Base-by-base conservation (phyloP, 75 land plant species). In the Cunninghamia lanceolata region DNA sequence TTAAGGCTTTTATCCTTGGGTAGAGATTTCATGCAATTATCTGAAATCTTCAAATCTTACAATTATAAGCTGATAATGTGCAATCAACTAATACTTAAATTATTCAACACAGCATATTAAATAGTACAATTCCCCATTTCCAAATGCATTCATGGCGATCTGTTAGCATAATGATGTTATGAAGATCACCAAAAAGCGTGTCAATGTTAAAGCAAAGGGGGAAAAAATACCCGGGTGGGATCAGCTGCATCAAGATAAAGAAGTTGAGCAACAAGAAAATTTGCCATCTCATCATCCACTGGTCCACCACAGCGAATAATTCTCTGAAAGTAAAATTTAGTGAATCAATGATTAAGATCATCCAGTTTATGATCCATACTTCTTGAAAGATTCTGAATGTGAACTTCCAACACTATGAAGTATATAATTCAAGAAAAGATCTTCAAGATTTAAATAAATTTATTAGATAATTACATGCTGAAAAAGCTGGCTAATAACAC, bases 301-400 rank as follows among this genome's bases (percentile, higher is more conserved):
- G 99, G 89, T 78, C 99, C 99, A 88, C 99, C 99, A 89, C 97
- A 98, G 3, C 99, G 96, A 46, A 98, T 98, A n/a, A 98, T 98
- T 79, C 99, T 91, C 99, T 98, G 86, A 3, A 89, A 25, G 25
- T 53, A 52, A 87, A 84, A 52, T 32, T 81, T 85, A 8, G 54
- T 73, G 88, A 30, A 76, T 53, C 17, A 56, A 77, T 32, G 74
- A 10, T 82, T 21, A 38, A 35, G 78, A 78, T 77, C 70, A 73
- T 19, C 83, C 75, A 84, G 10, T 45, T 45, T 80, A n/a, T 45
- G 82, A 80, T 45, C 50, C 82, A 45, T 43, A 80, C 32, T 40
- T 32, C 53, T 83, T 56, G 39, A 50, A 11, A 47, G 19, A 86
- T 84, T 85, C 38, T 13, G 42, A n/a, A 46, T 34, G n/a, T 83